Conservation (phyloP, 768 basidiomycete species). For the Serpula lacrymans region DNA sequence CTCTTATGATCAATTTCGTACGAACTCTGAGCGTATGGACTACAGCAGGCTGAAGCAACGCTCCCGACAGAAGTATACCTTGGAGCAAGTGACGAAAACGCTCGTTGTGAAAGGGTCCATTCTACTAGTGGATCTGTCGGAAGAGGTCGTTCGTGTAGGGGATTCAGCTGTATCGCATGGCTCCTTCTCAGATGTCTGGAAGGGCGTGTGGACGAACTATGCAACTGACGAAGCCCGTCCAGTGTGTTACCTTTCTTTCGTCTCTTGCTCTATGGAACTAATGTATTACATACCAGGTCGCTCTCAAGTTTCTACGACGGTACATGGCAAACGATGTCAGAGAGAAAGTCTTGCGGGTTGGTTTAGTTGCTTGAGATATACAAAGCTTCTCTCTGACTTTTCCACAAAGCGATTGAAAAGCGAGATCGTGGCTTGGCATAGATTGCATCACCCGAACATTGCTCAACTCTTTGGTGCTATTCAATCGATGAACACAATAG, state of each 20-base stretch:
- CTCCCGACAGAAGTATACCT: conserved; percentile 52
- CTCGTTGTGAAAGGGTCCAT: conserved; percentile 48
- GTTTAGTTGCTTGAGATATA: not conserved
- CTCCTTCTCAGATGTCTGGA: conserved; percentile 61
- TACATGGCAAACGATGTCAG: conserved; percentile 46
- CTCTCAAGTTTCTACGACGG: conserved; percentile 52
- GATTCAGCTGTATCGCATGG: conserved; percentile 49
- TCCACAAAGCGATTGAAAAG: conserved; percentile 51
- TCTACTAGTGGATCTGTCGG: conserved; percentile 51
- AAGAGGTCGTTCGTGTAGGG: conserved; percentile 47
- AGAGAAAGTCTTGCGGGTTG: conserved; percentile 51
- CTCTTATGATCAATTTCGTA: conserved; percentile 56
- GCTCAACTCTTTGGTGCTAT: conserved; percentile 54
- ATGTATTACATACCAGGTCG: conserved; percentile 37
- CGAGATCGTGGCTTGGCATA: conserved; percentile 57
- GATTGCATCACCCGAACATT: conserved; percentile 52
- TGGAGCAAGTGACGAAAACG: conserved; percentile 55
- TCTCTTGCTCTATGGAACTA: not conserved
- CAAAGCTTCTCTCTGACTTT: conserved; percentile 1
- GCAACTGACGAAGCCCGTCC: conserved; percentile 27
- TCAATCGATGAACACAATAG: conserved; percentile 47
- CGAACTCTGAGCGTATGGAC: conserved; percentile 50
- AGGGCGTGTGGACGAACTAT: conserved; percentile 49
- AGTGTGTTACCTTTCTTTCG: conserved; percentile 10
- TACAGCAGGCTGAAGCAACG: conserved; percentile 54